Base-by-base conservation (phyloP, 176 grass and related monocot genomes). In the Aegilops sharonensis region DNA sequence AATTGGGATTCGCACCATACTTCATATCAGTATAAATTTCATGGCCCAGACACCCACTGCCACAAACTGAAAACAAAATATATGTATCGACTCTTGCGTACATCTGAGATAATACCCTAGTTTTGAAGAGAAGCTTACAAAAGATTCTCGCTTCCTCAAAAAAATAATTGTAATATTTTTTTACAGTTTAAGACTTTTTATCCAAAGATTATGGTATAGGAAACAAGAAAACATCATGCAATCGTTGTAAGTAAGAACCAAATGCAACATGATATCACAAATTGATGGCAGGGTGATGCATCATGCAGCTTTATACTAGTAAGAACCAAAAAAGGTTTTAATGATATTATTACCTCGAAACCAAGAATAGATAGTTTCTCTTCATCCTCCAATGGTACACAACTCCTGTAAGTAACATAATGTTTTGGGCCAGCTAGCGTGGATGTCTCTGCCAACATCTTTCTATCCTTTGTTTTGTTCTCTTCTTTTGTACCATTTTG, bases 331-430 rank as follows among this genome's bases (percentile, higher is more conserved):
- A 84, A 48, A 85, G 15, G 12, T 36, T 68, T 6, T 15, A 77
- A 50, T 31, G 5, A 81, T 71, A 85, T 64, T 73, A 42, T 84
- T 99, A 99, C 94, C 97, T 99, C 94, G 64, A 99, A 99, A 70
- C 97, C 92, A 89, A 99, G 80, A 83, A 96, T 11, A 78, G 94
- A 94, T 64, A 99, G 64, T 43, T 92, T 96, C 75, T 96, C 97
- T 90, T 93, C 94, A 78, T 77, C 84, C 11, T 90, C 90, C 69
- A 93, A 80, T 32, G 97, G 94, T 17, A 85, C 75, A 80, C 97
- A 99, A 78, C 97, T 99, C 80, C 97, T 96, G 81, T 93, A 96
- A 77, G 89, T 99, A 63, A 87, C 91, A 75, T 96, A 99, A 70
- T 84, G 79, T 42, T 88, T 94, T 56, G 73, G 34, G 73, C 21